Conservation (phyloP, 2,329 filamentous ascomycete species). For the Knufia petricola region DNA sequence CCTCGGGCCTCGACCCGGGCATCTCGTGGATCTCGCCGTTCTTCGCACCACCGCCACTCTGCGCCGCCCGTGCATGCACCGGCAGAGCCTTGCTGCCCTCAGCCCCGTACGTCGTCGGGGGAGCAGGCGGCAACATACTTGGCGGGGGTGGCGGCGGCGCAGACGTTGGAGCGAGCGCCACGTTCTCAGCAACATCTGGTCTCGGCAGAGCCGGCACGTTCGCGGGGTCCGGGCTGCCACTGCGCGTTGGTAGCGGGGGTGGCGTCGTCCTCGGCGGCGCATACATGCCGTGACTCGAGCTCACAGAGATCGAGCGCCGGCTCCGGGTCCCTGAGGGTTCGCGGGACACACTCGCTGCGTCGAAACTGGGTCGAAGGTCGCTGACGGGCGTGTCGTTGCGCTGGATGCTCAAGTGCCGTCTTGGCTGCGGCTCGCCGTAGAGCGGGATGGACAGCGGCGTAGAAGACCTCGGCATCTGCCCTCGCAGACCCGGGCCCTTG, state of each 20-base stretch:
- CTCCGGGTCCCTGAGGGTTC: background rate
- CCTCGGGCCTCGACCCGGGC: constrained; percentile 26
- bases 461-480: background rate
- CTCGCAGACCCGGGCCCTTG: background rate
- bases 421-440: background rate
- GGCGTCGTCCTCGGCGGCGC: background rate
- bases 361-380: background rate
- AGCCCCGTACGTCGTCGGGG: background rate
- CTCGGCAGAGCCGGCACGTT: background rate
- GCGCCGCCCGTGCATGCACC: constrained; percentile 22
- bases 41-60: constrained; percentile 25
- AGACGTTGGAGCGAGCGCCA: background rate
- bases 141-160: background rate
- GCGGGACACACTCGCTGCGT: background rate
- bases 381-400: background rate
- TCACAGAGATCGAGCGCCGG: too few species aligned
- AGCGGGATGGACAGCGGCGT: background rate
- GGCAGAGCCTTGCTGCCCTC: constrained; percentile 16
- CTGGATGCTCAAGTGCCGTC: too few species aligned
- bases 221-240: background rate
- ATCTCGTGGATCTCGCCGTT: constrained; percentile 15
- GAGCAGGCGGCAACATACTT: too few species aligned
- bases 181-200: background rate
- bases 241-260: background rate
- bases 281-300: background rate